These are phyloP conservation scores for Diaporthe sp. DNA, from an alignment of 2,329 filamentous ascomycete species.

Conservation along the genomic window DNA sequence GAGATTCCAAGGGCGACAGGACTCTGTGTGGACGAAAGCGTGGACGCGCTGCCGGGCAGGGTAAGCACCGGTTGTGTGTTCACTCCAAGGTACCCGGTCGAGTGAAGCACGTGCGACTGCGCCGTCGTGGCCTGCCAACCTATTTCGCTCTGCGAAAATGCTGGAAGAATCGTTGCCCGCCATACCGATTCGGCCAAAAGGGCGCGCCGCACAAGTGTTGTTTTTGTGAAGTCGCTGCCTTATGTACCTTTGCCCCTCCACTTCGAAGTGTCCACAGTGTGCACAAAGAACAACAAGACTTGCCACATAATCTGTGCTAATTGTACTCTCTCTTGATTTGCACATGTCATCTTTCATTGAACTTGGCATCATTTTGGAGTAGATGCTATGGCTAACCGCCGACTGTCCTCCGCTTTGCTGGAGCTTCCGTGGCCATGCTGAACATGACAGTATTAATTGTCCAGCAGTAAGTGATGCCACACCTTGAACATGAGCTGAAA, in stretches of 20 bases:
- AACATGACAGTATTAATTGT: no score
- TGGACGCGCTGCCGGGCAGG: background rate
- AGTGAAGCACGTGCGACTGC: background rate
- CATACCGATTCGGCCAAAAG: background rate
- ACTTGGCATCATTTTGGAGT: no score
- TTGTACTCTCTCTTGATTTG: background rate
- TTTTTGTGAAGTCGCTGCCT: background rate
- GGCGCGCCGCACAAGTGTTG: background rate
- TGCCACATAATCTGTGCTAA: background rate
- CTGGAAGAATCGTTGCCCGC: background rate
- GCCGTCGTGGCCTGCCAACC: background rate
- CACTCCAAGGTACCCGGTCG: background rate
- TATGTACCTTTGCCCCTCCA: background rate
- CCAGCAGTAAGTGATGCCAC: no score
- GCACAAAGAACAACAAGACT: background rate
- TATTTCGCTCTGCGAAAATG: background rate
- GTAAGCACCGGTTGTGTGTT: background rate
- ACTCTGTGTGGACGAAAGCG: background rate
- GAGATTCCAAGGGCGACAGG: background rate
- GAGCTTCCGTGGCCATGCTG: no score
- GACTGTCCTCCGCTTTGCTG: no score
- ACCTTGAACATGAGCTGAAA: background rate
- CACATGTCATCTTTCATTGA: background rate
- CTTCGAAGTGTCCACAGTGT: background rate
- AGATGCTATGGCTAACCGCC: no score